Conservation (phyloP, 192 early-diverging fungal genomes). For the Coemansia sp. region DNA sequence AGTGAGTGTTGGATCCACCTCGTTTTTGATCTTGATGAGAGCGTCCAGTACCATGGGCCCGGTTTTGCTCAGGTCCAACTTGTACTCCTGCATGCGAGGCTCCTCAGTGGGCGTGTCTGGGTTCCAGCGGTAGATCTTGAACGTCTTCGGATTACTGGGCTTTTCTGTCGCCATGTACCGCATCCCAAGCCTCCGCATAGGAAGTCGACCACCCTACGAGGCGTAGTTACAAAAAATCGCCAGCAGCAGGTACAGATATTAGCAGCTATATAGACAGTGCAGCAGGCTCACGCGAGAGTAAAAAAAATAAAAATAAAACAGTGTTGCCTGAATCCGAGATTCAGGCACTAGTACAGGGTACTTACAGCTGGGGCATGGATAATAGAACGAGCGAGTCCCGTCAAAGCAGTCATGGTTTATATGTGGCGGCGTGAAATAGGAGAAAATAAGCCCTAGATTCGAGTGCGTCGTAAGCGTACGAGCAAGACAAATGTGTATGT, state of each 20-base stretch:
- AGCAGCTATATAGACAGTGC: not conserved
- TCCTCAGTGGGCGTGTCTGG: constrained; percentile 87
- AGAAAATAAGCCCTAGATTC: constrained; percentile 2
- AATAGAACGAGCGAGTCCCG: constrained; percentile 12
- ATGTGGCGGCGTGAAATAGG: not conserved
- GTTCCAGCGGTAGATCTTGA: constrained; percentile 97
- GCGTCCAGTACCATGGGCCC: constrained; percentile 98
- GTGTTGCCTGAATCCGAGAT: not conserved
- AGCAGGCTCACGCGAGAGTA: not conserved
- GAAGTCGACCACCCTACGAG: constrained; percentile 6
- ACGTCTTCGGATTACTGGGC: constrained; percentile 75
- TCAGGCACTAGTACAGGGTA: not conserved
- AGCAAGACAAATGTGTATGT: not conserved
- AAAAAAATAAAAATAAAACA: not conserved
- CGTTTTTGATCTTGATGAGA: constrained; percentile 97
- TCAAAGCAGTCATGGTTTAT: constrained; percentile 14
- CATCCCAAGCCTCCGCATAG: constrained; percentile 28
- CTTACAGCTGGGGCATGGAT: constrained; percentile 37
- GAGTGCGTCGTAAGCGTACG: not conserved
- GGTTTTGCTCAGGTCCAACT: constrained; percentile 87
- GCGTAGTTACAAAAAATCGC: not conserved
- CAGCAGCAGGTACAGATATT: not conserved
- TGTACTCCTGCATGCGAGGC: constrained; percentile 84
- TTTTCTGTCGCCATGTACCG: constrained; percentile 49
- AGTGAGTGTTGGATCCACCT: constrained; percentile 88